Percentiles rank a stretch among this genome's conserved stretches.
Conservation (phyloP, 352 stramenopile species). For the Blastocystis sp. region DNA sequence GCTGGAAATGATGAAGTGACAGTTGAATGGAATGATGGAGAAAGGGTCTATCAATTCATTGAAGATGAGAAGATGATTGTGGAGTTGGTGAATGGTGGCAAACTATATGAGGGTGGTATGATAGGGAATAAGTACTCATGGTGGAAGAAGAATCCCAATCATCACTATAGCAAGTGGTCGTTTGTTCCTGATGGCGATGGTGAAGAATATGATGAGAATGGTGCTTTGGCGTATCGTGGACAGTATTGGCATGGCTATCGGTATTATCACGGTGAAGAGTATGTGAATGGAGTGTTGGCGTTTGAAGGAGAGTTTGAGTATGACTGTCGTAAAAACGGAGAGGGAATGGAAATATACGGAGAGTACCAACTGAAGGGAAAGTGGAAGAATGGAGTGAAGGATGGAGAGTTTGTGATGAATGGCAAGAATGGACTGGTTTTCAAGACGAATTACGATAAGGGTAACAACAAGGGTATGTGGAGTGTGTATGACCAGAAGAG, state of each 20-base stretch:
- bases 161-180: background rate
- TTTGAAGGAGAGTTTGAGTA: slow-evolving; percentile 7
- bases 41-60: slow-evolving; percentile 1
- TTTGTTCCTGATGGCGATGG: background rate
- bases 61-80: background rate
- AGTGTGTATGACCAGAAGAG: too few relatives aligned
- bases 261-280: background rate
- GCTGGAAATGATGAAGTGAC: too few relatives aligned
- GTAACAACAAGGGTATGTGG: background rate
- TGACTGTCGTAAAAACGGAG: background rate
- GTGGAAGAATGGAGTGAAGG: too few relatives aligned
- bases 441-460: background rate
- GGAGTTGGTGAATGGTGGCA: too few relatives aligned
- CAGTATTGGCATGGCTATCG: background rate
- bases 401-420: too few relatives aligned
- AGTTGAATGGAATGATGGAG: background rate
- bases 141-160: background rate
- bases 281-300: background rate
- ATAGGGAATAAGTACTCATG: too few relatives aligned
- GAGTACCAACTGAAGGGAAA: too few relatives aligned
- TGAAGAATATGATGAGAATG: background rate
- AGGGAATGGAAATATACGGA: background rate
- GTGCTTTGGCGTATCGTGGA: background rate
- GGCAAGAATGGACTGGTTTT: too few relatives aligned
- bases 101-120: too few relatives aligned